A percentile compares a stretch with the other conserved stretches of the same genome.
phyloP scores from a whole-genome alignment of 495 filamentous ascomycete genomes.

The Neurospora pannonica region DNA sequence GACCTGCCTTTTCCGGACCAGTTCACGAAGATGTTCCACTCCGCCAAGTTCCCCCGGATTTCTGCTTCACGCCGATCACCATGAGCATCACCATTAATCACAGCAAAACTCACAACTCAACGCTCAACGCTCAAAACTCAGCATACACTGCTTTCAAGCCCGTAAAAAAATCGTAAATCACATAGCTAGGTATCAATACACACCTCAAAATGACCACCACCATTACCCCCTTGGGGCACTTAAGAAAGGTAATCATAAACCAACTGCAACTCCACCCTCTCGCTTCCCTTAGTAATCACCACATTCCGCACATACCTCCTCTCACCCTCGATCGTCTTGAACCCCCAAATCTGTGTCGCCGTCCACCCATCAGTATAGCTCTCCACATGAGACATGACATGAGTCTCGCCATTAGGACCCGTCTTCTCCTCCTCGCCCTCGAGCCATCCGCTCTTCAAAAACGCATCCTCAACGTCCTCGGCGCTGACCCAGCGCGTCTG shows the following conservation, averaged over 20 bases:
- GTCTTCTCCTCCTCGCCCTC: conserved; percentile 38
- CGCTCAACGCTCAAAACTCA: background rate
- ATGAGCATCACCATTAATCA: background rate
- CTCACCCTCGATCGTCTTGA: conserved; percentile 41
- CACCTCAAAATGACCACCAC: background rate
- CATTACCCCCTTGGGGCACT: no score
- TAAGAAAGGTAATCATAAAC: conserved; percentile 56
- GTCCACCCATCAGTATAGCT: conserved; percentile 50
- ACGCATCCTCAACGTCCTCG: conserved; percentile 31
- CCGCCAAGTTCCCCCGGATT: background rate
- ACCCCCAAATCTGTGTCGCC: conserved; percentile 49
- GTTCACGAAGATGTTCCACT: background rate
- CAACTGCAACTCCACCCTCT: conserved; percentile 54
- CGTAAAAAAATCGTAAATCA: background rate
- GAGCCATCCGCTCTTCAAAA: conserved; percentile 41
- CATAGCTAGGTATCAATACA: background rate
- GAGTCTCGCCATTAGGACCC: conserved; percentile 39
- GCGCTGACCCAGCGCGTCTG: conserved; percentile 42
- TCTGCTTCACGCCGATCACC: background rate
- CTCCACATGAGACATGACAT: conserved; percentile 45
- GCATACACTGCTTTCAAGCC: background rate
- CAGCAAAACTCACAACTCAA: background rate
- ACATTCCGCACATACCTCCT: conserved; percentile 61
- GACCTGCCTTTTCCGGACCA: background rate
- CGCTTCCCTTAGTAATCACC: conserved; percentile 51